phyloP scores from a whole-genome alignment of 805 yeast species.

The Kazachstania kunashirensis region DNA sequence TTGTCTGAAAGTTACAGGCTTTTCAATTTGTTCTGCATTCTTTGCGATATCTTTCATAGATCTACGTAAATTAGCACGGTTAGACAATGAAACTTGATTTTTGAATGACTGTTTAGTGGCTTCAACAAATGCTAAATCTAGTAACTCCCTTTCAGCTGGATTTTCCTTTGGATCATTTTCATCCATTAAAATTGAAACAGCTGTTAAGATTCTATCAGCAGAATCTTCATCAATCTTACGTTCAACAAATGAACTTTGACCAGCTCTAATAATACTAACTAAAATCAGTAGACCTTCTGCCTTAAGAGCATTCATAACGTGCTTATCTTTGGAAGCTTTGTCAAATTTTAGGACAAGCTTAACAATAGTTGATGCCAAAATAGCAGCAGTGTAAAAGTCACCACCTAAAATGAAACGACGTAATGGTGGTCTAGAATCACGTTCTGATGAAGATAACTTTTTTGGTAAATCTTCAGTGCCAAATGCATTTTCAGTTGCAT shows the following conservation, averaged over 20 bases:
- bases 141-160: constrained; percentile 31
- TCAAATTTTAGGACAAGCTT: constrained; percentile 75
- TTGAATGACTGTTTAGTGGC: constrained; percentile 82
- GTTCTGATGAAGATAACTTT: constrained; percentile 49
- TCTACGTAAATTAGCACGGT: constrained; percentile 44
- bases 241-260: constrained; percentile 59
- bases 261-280: constrained; percentile 85
- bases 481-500: constrained; percentile 79
- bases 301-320: constrained; percentile 67
- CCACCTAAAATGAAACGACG: constrained; percentile 77
- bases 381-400: constrained; percentile 84
- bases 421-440: constrained; percentile 56
- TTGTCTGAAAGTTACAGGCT: constrained; percentile 69
- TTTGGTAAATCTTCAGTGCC: constrained; percentile 87
- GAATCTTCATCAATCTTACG: constrained; percentile 92
- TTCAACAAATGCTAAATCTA: constrained; percentile 67
- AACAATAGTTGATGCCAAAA: constrained; percentile 77
- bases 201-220: constrained; percentile 85
- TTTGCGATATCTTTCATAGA: constrained; percentile 50
- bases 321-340: constrained; percentile 42
- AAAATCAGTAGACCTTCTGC: constrained; percentile 91
- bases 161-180: constrained; percentile 47
- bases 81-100: constrained; percentile 53
- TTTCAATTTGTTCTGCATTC: constrained; percentile 70
- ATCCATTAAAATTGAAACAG: constrained; percentile 56